Evolutionary conservation across 805 yeast genomes (phyloP).

Genomic region (Blastobotrys muscicola): DNA sequence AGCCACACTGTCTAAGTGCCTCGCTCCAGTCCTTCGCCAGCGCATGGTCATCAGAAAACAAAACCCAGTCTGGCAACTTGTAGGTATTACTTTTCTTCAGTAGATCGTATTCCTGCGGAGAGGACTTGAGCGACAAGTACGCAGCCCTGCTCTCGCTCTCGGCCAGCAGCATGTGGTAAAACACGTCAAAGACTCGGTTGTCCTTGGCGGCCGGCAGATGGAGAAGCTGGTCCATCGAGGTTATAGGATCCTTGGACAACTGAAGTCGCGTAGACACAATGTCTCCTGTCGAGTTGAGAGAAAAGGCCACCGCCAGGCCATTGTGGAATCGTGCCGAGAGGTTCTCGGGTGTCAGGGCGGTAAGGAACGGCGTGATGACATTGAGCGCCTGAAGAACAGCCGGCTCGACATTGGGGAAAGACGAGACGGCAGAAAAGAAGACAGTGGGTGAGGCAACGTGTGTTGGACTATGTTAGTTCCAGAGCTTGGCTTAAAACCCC

Average conservation of each 20-base stretch:
- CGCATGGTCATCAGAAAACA: constrained; percentile 29
- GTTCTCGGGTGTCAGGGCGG: constrained; percentile 29
- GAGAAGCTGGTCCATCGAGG: constrained; percentile 24
- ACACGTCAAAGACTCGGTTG: constrained; percentile 28
- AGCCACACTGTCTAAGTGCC: constrained; percentile 27
- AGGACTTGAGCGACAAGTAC: constrained; percentile 22
- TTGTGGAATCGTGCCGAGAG: constrained; percentile 27
- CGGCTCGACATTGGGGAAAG: constrained; percentile 29
- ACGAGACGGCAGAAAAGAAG: constrained; percentile 22
- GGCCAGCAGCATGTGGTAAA: constrained; percentile 28
- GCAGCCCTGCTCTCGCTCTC: constrained; percentile 24
- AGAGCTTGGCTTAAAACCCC: neutral
- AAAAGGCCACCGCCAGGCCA: constrained; percentile 25
- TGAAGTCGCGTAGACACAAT: constrained; percentile 25
- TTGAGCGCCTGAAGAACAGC: constrained; percentile 28
- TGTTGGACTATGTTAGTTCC: constrained; percentile 19
- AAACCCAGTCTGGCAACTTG: constrained; percentile 28
- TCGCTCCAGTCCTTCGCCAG: constrained; percentile 34
- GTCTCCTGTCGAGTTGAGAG: constrained; percentile 25
- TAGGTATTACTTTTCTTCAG: constrained; percentile 23
- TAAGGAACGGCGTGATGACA: constrained; percentile 30
- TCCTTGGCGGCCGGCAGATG: constrained; percentile 19
- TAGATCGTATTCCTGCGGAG: constrained; percentile 23
- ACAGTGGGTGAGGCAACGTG: constrained; percentile 25
- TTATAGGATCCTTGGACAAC: constrained; percentile 23